phyloP scores from a whole-genome alignment of 345 rosid genomes.

The Lumnitzera racemosa region DNA sequence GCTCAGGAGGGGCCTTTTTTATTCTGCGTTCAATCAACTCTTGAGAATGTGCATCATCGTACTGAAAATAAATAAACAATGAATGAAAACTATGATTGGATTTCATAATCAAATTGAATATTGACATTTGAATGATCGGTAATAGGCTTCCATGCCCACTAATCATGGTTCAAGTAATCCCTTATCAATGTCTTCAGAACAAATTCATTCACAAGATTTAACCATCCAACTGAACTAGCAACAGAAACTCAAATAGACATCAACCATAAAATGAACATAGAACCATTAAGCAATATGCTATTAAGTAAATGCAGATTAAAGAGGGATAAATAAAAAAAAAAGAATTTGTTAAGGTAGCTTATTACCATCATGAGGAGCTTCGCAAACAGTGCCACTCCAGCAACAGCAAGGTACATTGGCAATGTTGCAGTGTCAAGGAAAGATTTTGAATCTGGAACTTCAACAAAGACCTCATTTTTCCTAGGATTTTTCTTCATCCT shows the following conservation, averaged over 20 bases:
- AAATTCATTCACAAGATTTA: not conserved
- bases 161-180: too few species aligned
- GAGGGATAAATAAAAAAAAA: not conserved
- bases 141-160: too few species aligned
- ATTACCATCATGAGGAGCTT: constrained; percentile 85
- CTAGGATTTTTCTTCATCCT: constrained; percentile 37
- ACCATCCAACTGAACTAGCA: not conserved
- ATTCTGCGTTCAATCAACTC: constrained; percentile 84
- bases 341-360: not conserved
- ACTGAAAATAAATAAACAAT: constrained; percentile 24
- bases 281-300: not conserved
- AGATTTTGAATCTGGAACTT: constrained; percentile 62
- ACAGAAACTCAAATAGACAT: not conserved
- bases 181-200: not conserved
- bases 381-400: constrained; percentile 59
- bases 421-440: constrained; percentile 68
- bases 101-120: not conserved
- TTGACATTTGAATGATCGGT: too few species aligned
- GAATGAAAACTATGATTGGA: not conserved
- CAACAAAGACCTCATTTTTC: constrained; percentile 59
- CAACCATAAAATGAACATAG: not conserved
- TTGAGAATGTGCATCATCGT: constrained; percentile 76
- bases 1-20: constrained; percentile 71
- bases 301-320: not conserved
- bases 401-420: constrained; percentile 67